phyloP scores from a whole-genome alignment of 2,329 filamentous ascomycete species.

The Claviceps arundinis region DNA sequence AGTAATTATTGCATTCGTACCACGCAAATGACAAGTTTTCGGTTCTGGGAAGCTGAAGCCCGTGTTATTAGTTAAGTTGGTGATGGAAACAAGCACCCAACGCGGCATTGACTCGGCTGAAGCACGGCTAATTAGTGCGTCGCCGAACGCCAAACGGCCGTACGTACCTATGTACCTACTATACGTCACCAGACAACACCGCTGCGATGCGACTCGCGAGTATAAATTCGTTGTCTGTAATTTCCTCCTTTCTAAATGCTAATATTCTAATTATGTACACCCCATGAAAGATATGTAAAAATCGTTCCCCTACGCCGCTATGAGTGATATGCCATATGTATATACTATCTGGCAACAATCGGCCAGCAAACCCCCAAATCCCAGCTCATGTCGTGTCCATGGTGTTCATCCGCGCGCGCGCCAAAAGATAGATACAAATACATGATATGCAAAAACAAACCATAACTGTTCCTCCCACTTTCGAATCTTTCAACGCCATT shows the following conservation, averaged over 20 bases:
- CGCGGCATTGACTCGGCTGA: conserved; percentile 10
- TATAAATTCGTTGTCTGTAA: too few species aligned
- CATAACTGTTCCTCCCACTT: too few species aligned
- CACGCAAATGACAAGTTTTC: neutral
- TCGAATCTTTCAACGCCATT: neutral
- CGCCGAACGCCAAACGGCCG: too few species aligned
- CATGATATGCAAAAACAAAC: neutral
- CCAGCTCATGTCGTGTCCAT: neutral
- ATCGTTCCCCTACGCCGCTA: neutral
- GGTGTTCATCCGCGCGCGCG: too few species aligned
- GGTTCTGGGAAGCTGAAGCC: neutral
- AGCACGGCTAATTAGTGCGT: conserved; percentile 10
- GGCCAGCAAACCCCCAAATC: neutral
- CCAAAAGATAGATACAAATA: neutral
- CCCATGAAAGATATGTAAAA: neutral
- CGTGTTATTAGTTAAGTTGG: neutral
- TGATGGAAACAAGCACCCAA: neutral
- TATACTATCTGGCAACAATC: too few species aligned
- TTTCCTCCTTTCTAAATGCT: too few species aligned
- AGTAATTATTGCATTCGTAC: neutral
- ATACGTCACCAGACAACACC: too few species aligned
- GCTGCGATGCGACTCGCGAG: too few species aligned
- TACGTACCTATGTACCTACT: too few species aligned
- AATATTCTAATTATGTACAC: neutral
- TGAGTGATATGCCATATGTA: neutral